A percentile compares a stretch with the other conserved stretches of the same genome.
Conservation (phyloP, 208 protist genomes). For the Spongospora subterranea region DNA sequence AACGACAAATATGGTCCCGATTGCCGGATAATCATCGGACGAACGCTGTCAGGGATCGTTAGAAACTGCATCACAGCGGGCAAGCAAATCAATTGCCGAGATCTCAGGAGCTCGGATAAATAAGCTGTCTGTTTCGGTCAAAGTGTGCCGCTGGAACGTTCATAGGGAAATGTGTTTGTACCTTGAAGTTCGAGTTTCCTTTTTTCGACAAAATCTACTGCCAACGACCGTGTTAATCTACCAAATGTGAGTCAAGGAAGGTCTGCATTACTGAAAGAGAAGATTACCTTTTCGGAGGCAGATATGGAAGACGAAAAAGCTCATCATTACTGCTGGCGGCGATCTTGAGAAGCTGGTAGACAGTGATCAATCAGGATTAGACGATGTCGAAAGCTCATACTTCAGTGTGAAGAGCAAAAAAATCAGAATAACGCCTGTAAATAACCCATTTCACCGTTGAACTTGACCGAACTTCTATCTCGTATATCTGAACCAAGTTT, state of each 20-base stretch:
- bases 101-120: slow-evolving; percentile 34
- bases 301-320: slow-evolving; percentile 19
- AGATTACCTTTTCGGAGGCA: slow-evolving; percentile 40
- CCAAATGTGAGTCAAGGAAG: not conserved
- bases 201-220: slow-evolving; percentile 58
- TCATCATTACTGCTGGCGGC: not conserved
- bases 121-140: not conserved
- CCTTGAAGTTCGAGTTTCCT: slow-evolving; percentile 46
- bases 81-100: not conserved
- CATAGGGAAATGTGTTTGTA: not conserved
- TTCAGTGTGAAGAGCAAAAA: slow-evolving; percentile 35
- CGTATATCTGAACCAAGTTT: slow-evolving; percentile 25
- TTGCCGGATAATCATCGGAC: slow-evolving; percentile 16
- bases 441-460: slow-evolving; percentile 56
- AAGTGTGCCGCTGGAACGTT: not conserved
- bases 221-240: slow-evolving; percentile 50
- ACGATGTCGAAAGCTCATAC: not conserved
- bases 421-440: slow-evolving; percentile 55
- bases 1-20: not conserved
- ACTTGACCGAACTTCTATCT: slow-evolving; percentile 47
- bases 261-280: not conserved
- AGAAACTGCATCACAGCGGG: slow-evolving; percentile 50
- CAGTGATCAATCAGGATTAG: not conserved
- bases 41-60: slow-evolving; percentile 27
- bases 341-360: slow-evolving; percentile 30